phyloP scores from a whole-genome alignment of 768 basidiomycete genomes.

The Holtermannia corniformis region DNA sequence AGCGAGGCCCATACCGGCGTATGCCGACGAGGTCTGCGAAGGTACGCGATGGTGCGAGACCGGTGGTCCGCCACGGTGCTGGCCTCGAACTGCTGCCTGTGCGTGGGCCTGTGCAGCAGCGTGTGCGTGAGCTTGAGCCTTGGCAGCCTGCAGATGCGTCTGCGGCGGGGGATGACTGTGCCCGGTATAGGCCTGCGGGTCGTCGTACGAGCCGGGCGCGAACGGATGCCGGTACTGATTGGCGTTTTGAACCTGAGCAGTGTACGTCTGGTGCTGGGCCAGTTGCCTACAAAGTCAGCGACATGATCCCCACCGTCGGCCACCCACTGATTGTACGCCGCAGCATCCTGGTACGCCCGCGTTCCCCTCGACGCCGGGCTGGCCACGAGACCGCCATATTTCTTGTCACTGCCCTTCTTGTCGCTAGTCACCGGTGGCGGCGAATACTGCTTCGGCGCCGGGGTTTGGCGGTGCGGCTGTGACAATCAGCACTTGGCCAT shows the following conservation, averaged over 20 bases:
- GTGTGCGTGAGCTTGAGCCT: constrained; percentile 11
- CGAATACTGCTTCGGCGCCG: constrained; percentile 7
- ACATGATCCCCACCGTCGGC: too few relatives aligned
- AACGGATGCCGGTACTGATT: constrained; percentile 60
- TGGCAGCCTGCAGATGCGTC: constrained; percentile 13
- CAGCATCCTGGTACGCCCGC: constrained; percentile 81
- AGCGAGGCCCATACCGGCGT: constrained; percentile 9
- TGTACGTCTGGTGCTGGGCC: constrained; percentile 86
- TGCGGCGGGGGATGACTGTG: constrained; percentile 9
- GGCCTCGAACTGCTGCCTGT: constrained; percentile 16
- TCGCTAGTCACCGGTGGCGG: neutral
- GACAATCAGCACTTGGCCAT: neutral
- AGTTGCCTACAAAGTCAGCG: constrained; percentile 49
- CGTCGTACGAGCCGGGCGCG: constrained; percentile 49
- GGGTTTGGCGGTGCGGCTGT: constrained; percentile 3
- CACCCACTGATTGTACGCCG: constrained; percentile 67
- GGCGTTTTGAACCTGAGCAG: constrained; percentile 70
- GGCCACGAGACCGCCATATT: constrained; percentile 81
- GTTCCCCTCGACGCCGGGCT: constrained; percentile 72
- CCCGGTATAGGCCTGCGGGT: neutral
- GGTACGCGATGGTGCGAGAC: constrained; percentile 29
- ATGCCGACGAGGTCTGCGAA: constrained; percentile 20
- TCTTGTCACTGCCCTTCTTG: constrained; percentile 11
- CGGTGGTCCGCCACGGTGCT: constrained; percentile 16
- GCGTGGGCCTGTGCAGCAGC: constrained; percentile 20